Conservation (phyloP, 129 eudicot species). For the Flaveria trinervia region DNA sequence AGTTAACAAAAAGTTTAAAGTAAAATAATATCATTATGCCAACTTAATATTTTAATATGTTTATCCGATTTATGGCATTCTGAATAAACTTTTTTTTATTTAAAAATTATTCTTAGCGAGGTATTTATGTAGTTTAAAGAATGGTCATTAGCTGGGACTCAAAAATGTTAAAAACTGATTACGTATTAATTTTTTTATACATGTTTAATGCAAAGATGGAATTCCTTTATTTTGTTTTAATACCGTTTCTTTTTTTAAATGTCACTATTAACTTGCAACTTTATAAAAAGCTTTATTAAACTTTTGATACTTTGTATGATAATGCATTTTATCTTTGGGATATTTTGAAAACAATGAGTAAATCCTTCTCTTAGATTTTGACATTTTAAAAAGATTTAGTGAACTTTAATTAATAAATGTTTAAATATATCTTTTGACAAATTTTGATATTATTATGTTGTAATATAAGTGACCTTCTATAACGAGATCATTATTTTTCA, state of each 20-base stretch:
- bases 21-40: too few relatives aligned
- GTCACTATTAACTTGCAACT: conserved; percentile 5
- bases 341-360: conserved; percentile 6
- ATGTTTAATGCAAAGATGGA: background rate
- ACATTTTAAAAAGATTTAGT: background rate
- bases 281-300: conserved; percentile 2
- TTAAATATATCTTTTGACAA: background rate
- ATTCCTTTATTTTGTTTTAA: background rate
- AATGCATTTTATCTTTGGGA: conserved; percentile 1
- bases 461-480: background rate
- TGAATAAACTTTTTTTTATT: background rate
- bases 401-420: background rate
- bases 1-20: too few relatives aligned
- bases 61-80: too few relatives aligned
- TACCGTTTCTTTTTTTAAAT: background rate
- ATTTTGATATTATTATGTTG: background rate
- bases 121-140: background rate
- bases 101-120: background rate
- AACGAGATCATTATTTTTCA: too few relatives aligned
- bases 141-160: too few relatives aligned
- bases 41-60: too few relatives aligned
- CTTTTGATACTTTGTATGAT: conserved; percentile 18
- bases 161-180: background rate
- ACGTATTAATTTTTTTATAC: background rate
- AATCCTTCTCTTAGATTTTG: background rate